A percentile compares a stretch with the other conserved stretches of the same genome.
Evolutionary conservation across 108 stramenopile species (phyloP).

Genomic region (Ochromonas danica): DNA sequence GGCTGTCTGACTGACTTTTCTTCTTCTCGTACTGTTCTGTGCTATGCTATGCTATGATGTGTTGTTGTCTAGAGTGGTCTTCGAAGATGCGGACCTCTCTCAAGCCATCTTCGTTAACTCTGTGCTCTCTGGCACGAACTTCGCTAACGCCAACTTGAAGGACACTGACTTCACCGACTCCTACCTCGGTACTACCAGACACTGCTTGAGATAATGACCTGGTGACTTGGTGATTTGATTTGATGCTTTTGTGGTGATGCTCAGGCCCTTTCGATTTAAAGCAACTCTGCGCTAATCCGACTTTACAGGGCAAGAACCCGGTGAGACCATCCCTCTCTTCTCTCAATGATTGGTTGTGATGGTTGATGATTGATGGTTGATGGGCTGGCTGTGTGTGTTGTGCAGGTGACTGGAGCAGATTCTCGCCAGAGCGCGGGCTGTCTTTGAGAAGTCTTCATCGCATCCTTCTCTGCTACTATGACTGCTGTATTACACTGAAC

Average conservation of each 20-base stretch:
- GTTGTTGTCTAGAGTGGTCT: background rate
- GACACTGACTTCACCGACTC: constrained; percentile 86
- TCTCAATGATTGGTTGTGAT: no score
- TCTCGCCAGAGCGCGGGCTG: no score
- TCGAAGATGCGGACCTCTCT: background rate
- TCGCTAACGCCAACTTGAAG: constrained; percentile 82
- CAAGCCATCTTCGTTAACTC: constrained; percentile 80
- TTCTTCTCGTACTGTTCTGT: no score
- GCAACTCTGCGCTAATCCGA: constrained; percentile 89
- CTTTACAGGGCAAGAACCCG: constrained; percentile 86
- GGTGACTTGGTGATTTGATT: constrained; percentile 43
- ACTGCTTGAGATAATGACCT: no score
- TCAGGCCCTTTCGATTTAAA: constrained; percentile 79
- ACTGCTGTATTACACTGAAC: no score
- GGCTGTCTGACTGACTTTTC: background rate
- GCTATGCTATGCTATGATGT: background rate
- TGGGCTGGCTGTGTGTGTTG: no score
- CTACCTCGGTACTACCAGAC: constrained; percentile 37
- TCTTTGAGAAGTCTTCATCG: no score
- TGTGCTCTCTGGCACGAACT: constrained; percentile 85
- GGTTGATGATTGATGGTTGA: no score
- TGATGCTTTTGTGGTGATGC: background rate
- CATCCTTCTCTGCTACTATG: no score
- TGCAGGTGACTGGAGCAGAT: no score
- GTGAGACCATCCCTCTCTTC: constrained; percentile 48